These are phyloP conservation scores for Hypericum androsaemum DNA, from an alignment of 345 rosid species.

Conservation along the genomic window DNA sequence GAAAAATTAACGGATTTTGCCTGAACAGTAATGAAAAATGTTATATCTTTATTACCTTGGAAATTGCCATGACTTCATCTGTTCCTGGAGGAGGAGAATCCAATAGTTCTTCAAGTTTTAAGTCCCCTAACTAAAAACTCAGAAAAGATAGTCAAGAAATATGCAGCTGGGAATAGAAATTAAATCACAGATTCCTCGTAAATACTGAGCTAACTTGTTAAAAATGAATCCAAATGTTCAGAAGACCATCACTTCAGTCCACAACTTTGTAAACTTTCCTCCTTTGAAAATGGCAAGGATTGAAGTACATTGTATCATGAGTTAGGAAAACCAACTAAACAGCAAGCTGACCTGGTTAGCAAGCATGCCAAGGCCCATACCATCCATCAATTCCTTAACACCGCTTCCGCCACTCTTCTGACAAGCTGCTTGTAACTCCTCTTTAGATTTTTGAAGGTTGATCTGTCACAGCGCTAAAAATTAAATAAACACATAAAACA, in stretches of 20 bases:
- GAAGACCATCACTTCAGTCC: not conserved
- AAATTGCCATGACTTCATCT: slow-evolving; percentile 67
- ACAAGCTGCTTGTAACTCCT: slow-evolving; percentile 38
- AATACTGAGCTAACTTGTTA: no score
- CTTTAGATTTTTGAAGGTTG: slow-evolving; percentile 53
- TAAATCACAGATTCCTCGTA: no score
- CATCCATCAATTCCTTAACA: slow-evolving; percentile 52
- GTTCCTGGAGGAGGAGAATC: slow-evolving; percentile 67
- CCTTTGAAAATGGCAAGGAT: not conserved
- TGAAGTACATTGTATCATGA: not conserved
- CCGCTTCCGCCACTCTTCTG: slow-evolving; percentile 31
- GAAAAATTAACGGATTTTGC: not conserved
- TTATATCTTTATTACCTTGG: slow-evolving; percentile 40
- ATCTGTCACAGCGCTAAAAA: slow-evolving; percentile 29
- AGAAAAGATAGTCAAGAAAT: slow-evolving; percentile 2
- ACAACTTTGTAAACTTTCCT: no score
- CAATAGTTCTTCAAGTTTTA: slow-evolving; percentile 61
- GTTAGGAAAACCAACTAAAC: not conserved
- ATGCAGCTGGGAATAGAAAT: not conserved
- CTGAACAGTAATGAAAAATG: not conserved
- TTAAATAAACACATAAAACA: slow-evolving; percentile 12
- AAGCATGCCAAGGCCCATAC: slow-evolving; percentile 74
- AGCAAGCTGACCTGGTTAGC: slow-evolving; percentile 51
- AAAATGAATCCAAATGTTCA: not conserved
- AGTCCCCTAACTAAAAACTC: slow-evolving; percentile 46